Base-by-base conservation (phyloP, 768 basidiomycete species). In the Rhizopogon vulgaris region DNA sequence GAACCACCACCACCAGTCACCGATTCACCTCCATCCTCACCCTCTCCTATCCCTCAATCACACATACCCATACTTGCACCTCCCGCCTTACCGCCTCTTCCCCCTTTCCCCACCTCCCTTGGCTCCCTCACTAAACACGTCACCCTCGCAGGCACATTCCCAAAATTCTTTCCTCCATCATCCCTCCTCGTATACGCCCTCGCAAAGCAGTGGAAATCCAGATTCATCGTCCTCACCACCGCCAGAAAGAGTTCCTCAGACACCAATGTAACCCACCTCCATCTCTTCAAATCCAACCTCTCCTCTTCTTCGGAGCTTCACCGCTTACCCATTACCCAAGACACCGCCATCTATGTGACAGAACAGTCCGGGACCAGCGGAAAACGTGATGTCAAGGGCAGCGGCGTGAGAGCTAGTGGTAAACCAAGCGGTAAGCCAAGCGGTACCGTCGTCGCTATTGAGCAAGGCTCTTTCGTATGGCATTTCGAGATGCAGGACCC, bases 131-230 rank as follows among this genome's bases (percentile, higher is more conserved):
- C 62, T 11, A 72, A 78, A n/a, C 80, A 81, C 60, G 72, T 70
- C 3, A 75, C 82, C 51, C 71, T 78, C 17, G 72, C 77, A 4
- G 77, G 75, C 10, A 73, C 73, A 12, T 61, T 86, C n/a, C 79
- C 80, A 39, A 90, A 87, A 60, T 84, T 84, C 62, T 80, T 83
- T 47, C 80, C 84, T 0, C 77, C 84, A 3, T 77, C 82, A 2
- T 83, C 85, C 6, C 68, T 90, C 22, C 79, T 88, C 40, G 80
- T 85, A 52, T 87, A 86, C 57, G 81, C 87, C 3, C 73, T 90
- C 4, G 76, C 84, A 25, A 87, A 77, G 64, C 81, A 82, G 57
- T 90, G 87, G 87, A 88, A 83, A 58, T 67, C 63, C 32, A 78
- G 86, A 25, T 79, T 74, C 55, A 72, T 90, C 52, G 69, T 88